Percentiles rank a stretch among this genome's conserved stretches.
These are phyloP conservation scores for Auxenochlorella pyrenoidosa DNA, from an alignment of 139 green algal species.

Conservation along the genomic window DNA sequence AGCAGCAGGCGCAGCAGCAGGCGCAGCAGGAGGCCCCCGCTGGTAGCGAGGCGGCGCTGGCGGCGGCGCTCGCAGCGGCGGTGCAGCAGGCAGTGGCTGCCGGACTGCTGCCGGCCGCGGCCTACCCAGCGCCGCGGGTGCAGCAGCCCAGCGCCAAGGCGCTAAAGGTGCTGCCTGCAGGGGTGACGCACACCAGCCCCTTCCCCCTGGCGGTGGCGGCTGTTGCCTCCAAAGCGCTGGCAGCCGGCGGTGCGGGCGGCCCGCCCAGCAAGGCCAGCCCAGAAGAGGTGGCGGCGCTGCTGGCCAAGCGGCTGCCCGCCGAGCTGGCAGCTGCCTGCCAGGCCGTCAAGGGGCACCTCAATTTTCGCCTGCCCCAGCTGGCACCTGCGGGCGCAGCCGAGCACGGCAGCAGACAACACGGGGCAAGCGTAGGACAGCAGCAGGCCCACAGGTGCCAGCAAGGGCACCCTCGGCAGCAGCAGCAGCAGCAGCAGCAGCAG, in stretches of 20 bases:
- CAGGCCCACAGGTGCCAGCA: too few relatives aligned
- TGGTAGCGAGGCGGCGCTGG: background rate
- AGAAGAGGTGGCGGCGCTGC: background rate
- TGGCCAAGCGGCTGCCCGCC: slow-evolving; percentile 9
- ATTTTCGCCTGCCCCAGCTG: slow-evolving; percentile 36
- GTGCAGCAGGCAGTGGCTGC: slow-evolving; percentile 7
- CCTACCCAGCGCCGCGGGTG: slow-evolving; percentile 27
- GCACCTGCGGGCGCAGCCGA: background rate
- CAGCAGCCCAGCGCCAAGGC: slow-evolving; percentile 30
- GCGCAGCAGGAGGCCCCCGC: background rate
- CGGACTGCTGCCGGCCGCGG: slow-evolving; percentile 21
- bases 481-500: slow-evolving; percentile 5
- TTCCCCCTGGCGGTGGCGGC: slow-evolving; percentile 35
- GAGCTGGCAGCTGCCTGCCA: slow-evolving; percentile 9
- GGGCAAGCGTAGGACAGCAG: background rate
- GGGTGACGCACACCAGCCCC: slow-evolving; percentile 22
- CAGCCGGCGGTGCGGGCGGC: background rate
- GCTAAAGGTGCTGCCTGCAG: slow-evolving; percentile 21
- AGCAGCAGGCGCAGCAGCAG: slow-evolving; percentile 19
- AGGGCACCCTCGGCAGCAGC: too few relatives aligned
- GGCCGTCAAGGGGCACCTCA: slow-evolving; percentile 43
- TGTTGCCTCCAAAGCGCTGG: background rate
- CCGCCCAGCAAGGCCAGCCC: background rate
- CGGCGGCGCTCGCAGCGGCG: slow-evolving; percentile 8
- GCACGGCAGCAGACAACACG: too few relatives aligned